phyloP scores from a whole-genome alignment of 495 filamentous ascomycete genomes.

The Aspergillus sclerotiicarbonarius region DNA sequence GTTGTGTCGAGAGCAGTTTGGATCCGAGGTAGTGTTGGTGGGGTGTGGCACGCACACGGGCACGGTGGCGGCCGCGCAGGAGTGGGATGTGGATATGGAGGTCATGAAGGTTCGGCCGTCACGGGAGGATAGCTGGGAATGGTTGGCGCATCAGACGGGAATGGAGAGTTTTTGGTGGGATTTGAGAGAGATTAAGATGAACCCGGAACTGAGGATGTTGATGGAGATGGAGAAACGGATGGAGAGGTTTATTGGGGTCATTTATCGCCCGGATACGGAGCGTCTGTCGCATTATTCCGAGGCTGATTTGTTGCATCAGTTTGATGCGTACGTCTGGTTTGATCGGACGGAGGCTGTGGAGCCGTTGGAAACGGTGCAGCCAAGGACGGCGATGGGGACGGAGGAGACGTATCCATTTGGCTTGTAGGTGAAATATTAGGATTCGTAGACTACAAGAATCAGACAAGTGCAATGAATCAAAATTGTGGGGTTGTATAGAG shows the following conservation, averaged over 20 bases:
- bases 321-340: conserved; percentile 59
- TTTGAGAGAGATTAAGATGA: conserved; percentile 38
- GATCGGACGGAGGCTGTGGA: conserved; percentile 51
- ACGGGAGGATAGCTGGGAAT: conserved; percentile 44
- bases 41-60: conserved; percentile 55
- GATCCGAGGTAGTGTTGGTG: conserved; percentile 41
- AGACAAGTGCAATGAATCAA: too few relatives aligned
- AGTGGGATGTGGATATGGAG: conserved; percentile 58
- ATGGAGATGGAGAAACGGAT: conserved; percentile 40
- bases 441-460: too few relatives aligned
- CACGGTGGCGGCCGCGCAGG: conserved; percentile 54
- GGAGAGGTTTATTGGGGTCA: conserved; percentile 59
- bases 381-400: conserved; percentile 40
- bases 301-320: conserved; percentile 53
- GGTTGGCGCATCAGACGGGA: conserved; percentile 43
- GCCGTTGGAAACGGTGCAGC: conserved; percentile 52
- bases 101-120: conserved; percentile 49
- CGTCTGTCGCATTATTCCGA: conserved; percentile 54
- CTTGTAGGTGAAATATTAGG: conserved; percentile 30
- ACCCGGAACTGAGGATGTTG: conserved; percentile 36
- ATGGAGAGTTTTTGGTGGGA: conserved; percentile 50
- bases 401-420: conserved; percentile 61
- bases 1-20: conserved; percentile 51
- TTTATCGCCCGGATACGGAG: conserved; percentile 58
- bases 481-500: not conserved